phyloP scores from a whole-genome alignment of 2,329 filamentous ascomycete genomes.

The Apiospora rasikravindrae region DNA sequence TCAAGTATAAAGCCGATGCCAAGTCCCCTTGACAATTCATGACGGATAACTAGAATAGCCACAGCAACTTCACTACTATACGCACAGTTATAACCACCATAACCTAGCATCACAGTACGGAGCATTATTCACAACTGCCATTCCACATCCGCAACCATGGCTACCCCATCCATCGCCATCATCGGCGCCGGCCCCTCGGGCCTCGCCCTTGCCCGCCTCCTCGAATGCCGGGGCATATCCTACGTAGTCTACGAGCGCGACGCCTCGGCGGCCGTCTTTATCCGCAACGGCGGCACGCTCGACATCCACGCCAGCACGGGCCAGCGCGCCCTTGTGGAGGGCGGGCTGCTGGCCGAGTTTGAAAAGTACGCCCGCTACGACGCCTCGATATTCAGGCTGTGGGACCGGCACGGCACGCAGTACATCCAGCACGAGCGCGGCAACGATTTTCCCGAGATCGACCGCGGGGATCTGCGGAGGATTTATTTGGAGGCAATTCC shows the following conservation, averaged over 20 bases:
- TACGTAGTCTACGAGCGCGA: slow-evolving; percentile 58
- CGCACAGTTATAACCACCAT: too few species aligned
- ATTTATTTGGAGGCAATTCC: slow-evolving; percentile 53
- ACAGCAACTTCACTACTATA: too few species aligned
- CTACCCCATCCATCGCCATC: slow-evolving; percentile 48
- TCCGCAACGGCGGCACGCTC: slow-evolving; percentile 48
- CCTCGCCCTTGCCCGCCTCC: slow-evolving; percentile 57
- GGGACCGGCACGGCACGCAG: slow-evolving; percentile 44
- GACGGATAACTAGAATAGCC: too few species aligned
- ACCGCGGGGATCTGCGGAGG: slow-evolving; percentile 50
- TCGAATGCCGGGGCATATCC: slow-evolving; percentile 51
- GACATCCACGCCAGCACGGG: slow-evolving; percentile 59
- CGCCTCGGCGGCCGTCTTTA: slow-evolving; percentile 43
- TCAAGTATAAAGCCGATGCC: neutral
- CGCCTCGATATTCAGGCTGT: slow-evolving; percentile 54
- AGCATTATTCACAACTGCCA: neutral
- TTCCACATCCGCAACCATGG: neutral
- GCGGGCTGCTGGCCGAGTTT: slow-evolving; percentile 56
- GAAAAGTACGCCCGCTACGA: slow-evolving; percentile 56
- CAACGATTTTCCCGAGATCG: slow-evolving; percentile 52
- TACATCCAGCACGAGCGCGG: slow-evolving; percentile 31
- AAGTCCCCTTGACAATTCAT: neutral
- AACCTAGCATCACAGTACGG: too few species aligned
- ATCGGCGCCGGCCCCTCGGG: slow-evolving; percentile 55
- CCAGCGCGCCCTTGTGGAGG: slow-evolving; percentile 55